phyloP scores from a whole-genome alignment of 2,329 filamentous ascomycete species.

The Tolypocladium endophyticum region DNA sequence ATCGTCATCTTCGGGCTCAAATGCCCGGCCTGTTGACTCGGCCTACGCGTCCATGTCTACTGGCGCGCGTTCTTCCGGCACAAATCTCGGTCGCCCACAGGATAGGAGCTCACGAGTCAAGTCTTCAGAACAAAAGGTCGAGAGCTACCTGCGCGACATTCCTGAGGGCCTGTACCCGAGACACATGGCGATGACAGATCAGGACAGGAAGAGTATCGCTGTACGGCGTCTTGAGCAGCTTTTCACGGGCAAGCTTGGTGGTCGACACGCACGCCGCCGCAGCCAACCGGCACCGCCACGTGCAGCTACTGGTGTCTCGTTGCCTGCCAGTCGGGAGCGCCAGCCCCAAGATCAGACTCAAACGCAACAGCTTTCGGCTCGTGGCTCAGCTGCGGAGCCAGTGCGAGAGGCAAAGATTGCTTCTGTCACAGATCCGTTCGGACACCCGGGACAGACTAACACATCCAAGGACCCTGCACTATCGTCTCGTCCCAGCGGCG shows the following conservation, averaged over 20 bases:
- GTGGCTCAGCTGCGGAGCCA: constrained; percentile 17
- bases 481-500: constrained; percentile 35
- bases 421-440: constrained; percentile 15
- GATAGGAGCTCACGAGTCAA: constrained; percentile 21
- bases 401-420: constrained; percentile 40
- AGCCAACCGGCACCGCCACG: constrained; percentile 12
- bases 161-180: constrained; percentile 57
- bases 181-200: constrained; percentile 54
- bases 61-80: constrained; percentile 33
- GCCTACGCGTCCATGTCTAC: constrained; percentile 60
- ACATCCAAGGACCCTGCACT: constrained; percentile 33
- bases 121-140: constrained; percentile 49
- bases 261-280: constrained; percentile 22
- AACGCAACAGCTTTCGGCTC: constrained; percentile 24
- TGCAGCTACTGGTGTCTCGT: constrained; percentile 2
- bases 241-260: constrained; percentile 60
- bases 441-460: constrained; percentile 25
- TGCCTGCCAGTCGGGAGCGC: constrained; percentile 16
- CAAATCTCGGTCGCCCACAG: constrained; percentile 25
- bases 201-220: constrained; percentile 65
- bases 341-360: constrained; percentile 11
- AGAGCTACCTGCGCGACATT: constrained; percentile 62
- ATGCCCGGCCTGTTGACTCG: constrained; percentile 46
- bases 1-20: constrained; percentile 40
- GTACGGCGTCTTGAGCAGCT: constrained; percentile 69